A percentile compares a stretch with the other conserved stretches of the same genome.
Evolutionary conservation across 208 protist genomes (phyloP).

Genomic region (Balamuthia mandrillaris): DNA sequence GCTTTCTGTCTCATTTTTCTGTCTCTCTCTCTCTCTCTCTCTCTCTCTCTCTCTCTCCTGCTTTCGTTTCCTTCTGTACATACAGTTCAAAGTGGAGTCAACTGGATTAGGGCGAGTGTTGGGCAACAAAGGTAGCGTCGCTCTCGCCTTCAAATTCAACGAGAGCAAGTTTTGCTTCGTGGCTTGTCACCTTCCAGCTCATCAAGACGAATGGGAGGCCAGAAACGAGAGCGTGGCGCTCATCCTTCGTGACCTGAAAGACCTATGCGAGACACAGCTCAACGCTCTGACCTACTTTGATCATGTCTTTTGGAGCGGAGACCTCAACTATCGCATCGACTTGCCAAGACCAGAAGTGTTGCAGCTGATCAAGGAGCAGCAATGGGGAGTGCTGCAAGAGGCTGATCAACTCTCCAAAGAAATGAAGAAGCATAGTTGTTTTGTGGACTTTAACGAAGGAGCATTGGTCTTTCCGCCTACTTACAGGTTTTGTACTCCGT

Average conservation of each 20-base stretch:
- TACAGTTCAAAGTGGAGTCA: slow-evolving; percentile 6
- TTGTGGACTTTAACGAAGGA: slow-evolving; percentile 56
- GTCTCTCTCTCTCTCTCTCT: too few species aligned
- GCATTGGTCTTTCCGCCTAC: slow-evolving; percentile 59
- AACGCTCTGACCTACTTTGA: too few species aligned
- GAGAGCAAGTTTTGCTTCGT: slow-evolving; percentile 42
- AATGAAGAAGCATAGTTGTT: slow-evolving; percentile 24
- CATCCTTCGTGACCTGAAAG: too few species aligned
- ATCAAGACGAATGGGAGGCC: background rate
- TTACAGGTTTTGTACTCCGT: slow-evolving; percentile 55
- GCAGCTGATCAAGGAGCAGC: slow-evolving; percentile 11
- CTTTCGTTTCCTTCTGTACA: background rate
- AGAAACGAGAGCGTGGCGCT: too few species aligned
- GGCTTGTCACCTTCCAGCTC: slow-evolving; percentile 14
- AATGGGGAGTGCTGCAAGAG: slow-evolving; percentile 32
- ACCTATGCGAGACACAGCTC: too few species aligned
- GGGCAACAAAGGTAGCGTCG: slow-evolving; percentile 65
- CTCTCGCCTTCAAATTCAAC: slow-evolving; percentile 35
- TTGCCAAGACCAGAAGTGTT: background rate
- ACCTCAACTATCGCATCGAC: slow-evolving; percentile 69
- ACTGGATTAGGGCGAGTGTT: slow-evolving; percentile 32
- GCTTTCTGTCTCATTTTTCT: background rate
- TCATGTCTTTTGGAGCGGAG: slow-evolving; percentile 66
- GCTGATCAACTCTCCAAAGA: slow-evolving; percentile 39
- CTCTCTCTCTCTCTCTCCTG: too few species aligned